These are phyloP conservation scores for Adansonia grandidieri DNA, from an alignment of 441 rosid species.

Conservation along the genomic window DNA sequence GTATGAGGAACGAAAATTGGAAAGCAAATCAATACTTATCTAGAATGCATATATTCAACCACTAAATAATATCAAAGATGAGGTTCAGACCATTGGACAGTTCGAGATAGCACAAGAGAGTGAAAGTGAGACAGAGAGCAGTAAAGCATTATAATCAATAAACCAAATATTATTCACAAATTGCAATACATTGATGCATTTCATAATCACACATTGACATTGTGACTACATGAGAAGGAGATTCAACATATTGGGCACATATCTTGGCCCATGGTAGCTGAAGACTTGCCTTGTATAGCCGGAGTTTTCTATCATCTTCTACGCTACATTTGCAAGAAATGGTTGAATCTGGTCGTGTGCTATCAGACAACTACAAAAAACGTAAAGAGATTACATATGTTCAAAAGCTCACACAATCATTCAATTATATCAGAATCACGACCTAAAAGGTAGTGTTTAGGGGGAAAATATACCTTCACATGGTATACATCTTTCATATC, in stretches of 20 bases:
- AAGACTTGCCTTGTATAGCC: conserved; percentile 48
- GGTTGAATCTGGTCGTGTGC: conserved; percentile 41
- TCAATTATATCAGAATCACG: conserved; percentile 21
- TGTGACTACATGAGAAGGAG: not conserved
- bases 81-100: not conserved
- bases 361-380: conserved; percentile 55
- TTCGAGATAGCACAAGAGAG: not conserved
- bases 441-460: conserved; percentile 5
- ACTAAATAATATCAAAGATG: not conserved
- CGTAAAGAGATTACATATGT: not conserved
- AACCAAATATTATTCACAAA: not conserved
- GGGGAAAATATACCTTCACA: conserved; percentile 48
- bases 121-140: not conserved
- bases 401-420: conserved; percentile 10
- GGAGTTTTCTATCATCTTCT: conserved; percentile 42
- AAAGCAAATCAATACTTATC: too few relatives aligned
- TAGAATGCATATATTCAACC: too few relatives aligned
- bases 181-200: not conserved
- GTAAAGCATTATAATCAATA: not conserved
- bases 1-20: too few relatives aligned
- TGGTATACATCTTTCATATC: conserved; percentile 58
- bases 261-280: not conserved
- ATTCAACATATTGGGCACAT: not conserved
- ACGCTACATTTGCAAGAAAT: conserved; percentile 60
- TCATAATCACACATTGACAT: not conserved